These are phyloP conservation scores for Paralagenidium karlingii DNA, from an alignment of 352 stramenopile genomes.

Conservation along the genomic window DNA sequence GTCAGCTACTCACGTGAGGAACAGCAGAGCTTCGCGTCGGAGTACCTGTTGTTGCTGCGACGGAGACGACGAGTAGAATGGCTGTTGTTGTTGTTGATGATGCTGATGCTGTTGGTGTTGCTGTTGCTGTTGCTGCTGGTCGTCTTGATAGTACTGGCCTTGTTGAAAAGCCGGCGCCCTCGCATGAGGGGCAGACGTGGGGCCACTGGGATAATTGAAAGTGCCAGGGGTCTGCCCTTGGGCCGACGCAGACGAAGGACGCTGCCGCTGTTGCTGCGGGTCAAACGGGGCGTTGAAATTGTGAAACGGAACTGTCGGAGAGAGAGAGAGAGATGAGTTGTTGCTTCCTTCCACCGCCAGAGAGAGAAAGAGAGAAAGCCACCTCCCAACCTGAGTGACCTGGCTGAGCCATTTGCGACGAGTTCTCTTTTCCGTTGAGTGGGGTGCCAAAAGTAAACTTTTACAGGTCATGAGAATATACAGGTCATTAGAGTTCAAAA, in stretches of 20 bases:
- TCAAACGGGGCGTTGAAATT: slow-evolving; percentile 27
- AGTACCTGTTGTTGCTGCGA: background rate
- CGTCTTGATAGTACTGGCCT: background rate
- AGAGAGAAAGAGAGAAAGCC: no score
- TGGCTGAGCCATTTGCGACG: no score
- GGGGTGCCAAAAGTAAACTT: no score
- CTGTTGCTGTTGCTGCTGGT: background rate
- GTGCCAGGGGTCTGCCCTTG: background rate
- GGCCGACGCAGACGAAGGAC: background rate
- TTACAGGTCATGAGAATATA: no score
- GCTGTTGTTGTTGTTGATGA: background rate
- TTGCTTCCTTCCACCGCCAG: no score
- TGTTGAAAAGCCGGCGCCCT: background rate
- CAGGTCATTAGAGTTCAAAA: no score
- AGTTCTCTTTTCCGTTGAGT: no score
- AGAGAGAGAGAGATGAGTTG: no score
- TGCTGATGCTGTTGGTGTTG: slow-evolving; percentile 15
- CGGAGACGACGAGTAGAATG: background rate
- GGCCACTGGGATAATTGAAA: no score
- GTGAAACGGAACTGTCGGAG: slow-evolving; percentile 53
- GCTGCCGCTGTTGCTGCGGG: slow-evolving; percentile 1
- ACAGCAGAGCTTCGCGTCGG: no score
- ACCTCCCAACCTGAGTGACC: no score
- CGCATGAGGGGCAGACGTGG: background rate
- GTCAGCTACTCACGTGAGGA: no score